Percentiles rank a stretch among this genome's conserved stretches.
Conservation (phyloP, 129 eudicot species). For the Helichrysum umbraculigerum region DNA sequence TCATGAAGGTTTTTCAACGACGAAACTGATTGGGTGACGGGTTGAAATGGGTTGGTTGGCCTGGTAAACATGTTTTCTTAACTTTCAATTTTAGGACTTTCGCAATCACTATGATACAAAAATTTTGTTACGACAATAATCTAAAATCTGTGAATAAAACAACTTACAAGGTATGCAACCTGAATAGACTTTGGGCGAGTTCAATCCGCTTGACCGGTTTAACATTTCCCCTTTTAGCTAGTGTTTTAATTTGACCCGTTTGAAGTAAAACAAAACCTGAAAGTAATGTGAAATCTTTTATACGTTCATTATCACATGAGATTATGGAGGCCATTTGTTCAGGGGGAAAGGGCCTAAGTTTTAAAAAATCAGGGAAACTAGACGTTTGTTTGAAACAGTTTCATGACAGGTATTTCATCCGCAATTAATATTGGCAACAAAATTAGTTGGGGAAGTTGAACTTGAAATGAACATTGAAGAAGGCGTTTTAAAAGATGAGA, state of each 20-base stretch:
- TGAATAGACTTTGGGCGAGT: background rate
- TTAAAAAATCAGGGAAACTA: constrained; percentile 85
- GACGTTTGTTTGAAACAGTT: constrained; percentile 20
- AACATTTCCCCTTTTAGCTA: background rate
- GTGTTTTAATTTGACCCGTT: background rate
- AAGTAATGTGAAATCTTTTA: constrained; percentile 49
- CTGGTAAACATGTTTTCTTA: background rate
- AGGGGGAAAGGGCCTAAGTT: constrained; percentile 91
- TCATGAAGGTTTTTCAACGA: background rate
- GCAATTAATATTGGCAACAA: no score
- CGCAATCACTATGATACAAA: background rate
- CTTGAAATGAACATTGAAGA: no score
- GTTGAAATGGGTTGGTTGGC: background rate
- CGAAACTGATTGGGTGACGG: background rate
- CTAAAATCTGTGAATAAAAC: background rate
- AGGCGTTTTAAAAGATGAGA: no score
- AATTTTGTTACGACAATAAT: background rate
- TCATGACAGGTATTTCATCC: no score
- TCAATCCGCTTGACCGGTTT: background rate
- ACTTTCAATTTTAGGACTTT: background rate
- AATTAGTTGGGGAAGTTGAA: no score
- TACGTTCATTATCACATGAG: constrained; percentile 78
- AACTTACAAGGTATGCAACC: no score
- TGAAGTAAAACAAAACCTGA: background rate
- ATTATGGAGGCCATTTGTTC: constrained; percentile 91